phyloP scores from a whole-genome alignment of 1,284 basidiomycete genomes.

The Ustilago shanxiensis region DNA sequence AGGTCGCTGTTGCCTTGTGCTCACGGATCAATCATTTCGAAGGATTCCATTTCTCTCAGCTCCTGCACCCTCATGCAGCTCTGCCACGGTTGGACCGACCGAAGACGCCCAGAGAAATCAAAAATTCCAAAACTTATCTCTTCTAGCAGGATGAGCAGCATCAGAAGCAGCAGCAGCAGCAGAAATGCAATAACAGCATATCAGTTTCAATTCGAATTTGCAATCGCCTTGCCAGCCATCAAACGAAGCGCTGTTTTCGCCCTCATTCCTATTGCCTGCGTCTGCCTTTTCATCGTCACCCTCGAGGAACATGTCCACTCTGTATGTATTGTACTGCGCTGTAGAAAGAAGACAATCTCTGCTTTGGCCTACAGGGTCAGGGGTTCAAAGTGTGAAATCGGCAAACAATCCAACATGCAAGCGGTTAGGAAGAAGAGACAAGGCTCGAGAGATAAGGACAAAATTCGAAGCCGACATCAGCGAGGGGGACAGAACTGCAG shows the following conservation, averaged over 20 bases:
- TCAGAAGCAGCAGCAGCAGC: no score
- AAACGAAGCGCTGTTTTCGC: background rate
- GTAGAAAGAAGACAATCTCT: no score
- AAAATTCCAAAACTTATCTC: no score
- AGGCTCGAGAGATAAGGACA: background rate
- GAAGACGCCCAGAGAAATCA: no score
- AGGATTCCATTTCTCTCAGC: conserved; percentile 1
- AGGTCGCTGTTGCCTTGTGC: background rate
- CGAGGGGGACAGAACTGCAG: background rate
- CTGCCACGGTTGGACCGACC: no score
- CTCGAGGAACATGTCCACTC: no score
- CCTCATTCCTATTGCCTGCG: background rate
- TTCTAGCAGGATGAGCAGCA: no score
- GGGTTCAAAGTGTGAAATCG: background rate
- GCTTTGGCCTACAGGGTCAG: background rate
- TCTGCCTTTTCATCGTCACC: no score
- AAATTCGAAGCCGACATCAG: conserved; percentile 3
- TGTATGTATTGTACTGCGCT: no score
- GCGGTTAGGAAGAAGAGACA: conserved; percentile 2
- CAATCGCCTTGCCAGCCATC: background rate
- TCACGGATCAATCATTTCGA: background rate
- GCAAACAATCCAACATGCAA: background rate
- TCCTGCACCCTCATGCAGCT: background rate
- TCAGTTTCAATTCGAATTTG: background rate
- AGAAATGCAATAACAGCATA: background rate